These are phyloP conservation scores for Microbotryomycetes sp. DNA, from an alignment of 1,284 basidiomycete species.

Conservation along the genomic window DNA sequence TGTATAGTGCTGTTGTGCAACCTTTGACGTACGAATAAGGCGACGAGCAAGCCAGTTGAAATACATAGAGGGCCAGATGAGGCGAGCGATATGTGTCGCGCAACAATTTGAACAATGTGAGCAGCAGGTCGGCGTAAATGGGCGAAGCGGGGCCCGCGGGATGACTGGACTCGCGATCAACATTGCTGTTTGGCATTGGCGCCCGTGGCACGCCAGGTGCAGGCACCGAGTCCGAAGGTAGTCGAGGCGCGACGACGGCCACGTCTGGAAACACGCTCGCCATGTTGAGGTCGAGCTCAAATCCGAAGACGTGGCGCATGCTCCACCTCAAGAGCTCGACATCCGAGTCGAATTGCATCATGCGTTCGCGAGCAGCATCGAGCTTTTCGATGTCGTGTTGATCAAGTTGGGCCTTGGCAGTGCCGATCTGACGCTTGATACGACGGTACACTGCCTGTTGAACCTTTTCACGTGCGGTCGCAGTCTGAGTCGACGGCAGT, in stretches of 20 bases:
- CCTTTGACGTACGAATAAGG: constrained; percentile 24
- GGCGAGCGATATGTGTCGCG: constrained; percentile 23
- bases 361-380: constrained; percentile 15
- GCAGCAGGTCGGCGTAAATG: constrained; percentile 25
- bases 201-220: background rate
- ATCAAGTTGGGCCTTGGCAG: background rate
- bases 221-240: background rate
- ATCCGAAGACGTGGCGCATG: constrained; percentile 16
- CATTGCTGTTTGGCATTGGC: background rate
- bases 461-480: background rate
- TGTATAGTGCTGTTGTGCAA: constrained; percentile 24
- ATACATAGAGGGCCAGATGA: constrained; percentile 18
- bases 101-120: constrained; percentile 20
- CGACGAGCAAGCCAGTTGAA: constrained; percentile 24
- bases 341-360: constrained; percentile 7
- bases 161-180: background rate
- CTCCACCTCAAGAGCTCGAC: constrained; percentile 14
- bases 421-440: background rate
- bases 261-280: constrained; percentile 15
- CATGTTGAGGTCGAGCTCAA: background rate
- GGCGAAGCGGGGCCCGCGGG: constrained; percentile 10
- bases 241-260: background rate
- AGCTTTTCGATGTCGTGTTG: constrained; percentile 10
- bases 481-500: constrained; percentile 5
- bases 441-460: background rate